phyloP scores from a whole-genome alignment of 164 flowering plant species.

The Kingdonia uniflora region DNA sequence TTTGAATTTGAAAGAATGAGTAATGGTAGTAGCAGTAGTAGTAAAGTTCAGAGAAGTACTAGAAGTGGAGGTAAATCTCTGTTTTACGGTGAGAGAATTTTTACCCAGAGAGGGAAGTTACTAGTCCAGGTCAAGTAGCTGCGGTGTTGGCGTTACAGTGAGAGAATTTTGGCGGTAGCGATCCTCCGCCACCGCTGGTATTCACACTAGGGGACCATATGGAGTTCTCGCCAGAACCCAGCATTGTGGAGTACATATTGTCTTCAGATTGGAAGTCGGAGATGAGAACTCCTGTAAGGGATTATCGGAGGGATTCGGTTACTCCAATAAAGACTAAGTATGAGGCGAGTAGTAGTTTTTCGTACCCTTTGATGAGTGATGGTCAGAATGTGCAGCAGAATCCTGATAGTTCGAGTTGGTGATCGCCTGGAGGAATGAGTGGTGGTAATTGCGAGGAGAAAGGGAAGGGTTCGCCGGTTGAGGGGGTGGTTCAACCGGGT shows the following conservation, averaged over 20 bases:
- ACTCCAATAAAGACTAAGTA: constrained; percentile 49
- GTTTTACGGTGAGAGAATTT: no score
- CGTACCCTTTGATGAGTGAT: no score
- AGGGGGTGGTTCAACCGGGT: constrained; percentile 77
- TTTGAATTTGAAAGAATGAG: no score
- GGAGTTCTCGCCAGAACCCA: constrained; percentile 79
- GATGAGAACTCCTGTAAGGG: constrained; percentile 32
- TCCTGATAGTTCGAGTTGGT: constrained; percentile 53
- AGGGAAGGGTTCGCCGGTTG: constrained; percentile 79
- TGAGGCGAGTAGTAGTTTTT: constrained; percentile 38
- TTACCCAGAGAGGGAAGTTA: constrained; percentile 87
- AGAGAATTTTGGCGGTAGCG: constrained; percentile 68
- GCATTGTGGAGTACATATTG: constrained; percentile 46
- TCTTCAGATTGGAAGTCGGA: constrained; percentile 64
- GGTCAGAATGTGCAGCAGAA: constrained; percentile 44
- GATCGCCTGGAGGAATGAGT: constrained; percentile 60
- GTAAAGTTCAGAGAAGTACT: constrained; percentile 26
- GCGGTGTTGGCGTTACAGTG: constrained; percentile 92
- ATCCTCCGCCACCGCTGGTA: constrained; percentile 93
- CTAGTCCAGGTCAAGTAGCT: constrained; percentile 88
- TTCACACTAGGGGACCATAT: constrained; percentile 82
- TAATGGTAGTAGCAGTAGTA: constrained; percentile 7
- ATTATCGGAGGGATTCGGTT: constrained; percentile 33
- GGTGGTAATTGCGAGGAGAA: constrained; percentile 66
- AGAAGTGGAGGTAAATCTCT: constrained; percentile 37